These are phyloP conservation scores for Nothomitra cinnamomea DNA, from an alignment of 2,329 filamentous ascomycete species.

Conservation along the genomic window DNA sequence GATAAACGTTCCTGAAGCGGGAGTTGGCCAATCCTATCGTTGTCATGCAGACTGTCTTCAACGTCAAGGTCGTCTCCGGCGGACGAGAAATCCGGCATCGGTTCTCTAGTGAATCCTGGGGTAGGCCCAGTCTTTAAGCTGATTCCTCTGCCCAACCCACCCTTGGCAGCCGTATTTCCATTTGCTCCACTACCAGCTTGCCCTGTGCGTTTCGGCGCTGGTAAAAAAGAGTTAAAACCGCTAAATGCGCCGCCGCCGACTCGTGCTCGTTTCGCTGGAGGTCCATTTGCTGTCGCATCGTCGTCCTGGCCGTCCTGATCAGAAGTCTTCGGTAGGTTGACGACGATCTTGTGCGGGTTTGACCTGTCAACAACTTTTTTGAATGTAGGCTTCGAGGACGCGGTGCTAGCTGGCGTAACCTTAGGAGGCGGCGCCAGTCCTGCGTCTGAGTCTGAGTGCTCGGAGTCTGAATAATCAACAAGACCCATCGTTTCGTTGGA, in stretches of 20 bases:
- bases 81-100: slow-evolving; percentile 15
- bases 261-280: slow-evolving; percentile 55
- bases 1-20: neutral
- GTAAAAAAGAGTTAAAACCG: slow-evolving; percentile 74
- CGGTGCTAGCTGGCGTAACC: slow-evolving; percentile 14
- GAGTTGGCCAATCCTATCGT: neutral
- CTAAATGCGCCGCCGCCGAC: slow-evolving; percentile 50
- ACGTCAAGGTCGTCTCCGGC: neutral
- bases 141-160: slow-evolving; percentile 36
- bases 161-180: slow-evolving; percentile 16
- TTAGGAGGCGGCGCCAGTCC: slow-evolving; percentile 15
- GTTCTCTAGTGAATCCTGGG: slow-evolving; percentile 59
- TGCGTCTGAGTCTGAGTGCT: slow-evolving; percentile 45
- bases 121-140: slow-evolving; percentile 70
- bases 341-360: slow-evolving; percentile 68
- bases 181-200: slow-evolving; percentile 13
- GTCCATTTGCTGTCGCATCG: slow-evolving; percentile 32
- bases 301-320: slow-evolving; percentile 25
- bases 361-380: slow-evolving; percentile 68
- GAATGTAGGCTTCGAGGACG: slow-evolving; percentile 39
- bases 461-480: slow-evolving; percentile 71
- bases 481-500: slow-evolving; percentile 42
- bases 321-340: slow-evolving; percentile 48
- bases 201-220: slow-evolving; percentile 52
- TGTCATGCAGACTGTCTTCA: neutral